Percentiles rank a stretch among this genome's conserved stretches.
These are phyloP conservation scores for Paxillus involutus DNA, from an alignment of 768 basidiomycete genomes.

Conservation along the genomic window DNA sequence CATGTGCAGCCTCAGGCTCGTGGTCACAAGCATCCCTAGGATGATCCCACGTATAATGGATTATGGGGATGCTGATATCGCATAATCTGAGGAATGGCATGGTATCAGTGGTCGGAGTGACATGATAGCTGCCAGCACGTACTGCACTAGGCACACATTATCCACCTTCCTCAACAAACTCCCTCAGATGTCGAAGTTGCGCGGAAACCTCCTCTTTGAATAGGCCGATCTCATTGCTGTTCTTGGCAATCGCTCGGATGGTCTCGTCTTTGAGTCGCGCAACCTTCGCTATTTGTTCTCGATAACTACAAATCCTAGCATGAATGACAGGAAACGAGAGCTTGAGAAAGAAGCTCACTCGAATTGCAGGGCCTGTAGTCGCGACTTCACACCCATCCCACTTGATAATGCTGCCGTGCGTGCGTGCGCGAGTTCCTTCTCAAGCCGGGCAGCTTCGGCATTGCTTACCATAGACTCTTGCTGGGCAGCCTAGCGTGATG, in stretches of 20 bases:
- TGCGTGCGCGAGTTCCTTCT: constrained; percentile 72
- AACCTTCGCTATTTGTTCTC: constrained; percentile 77
- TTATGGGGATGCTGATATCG: no score
- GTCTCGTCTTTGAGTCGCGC: constrained; percentile 77
- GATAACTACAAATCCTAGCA: constrained; percentile 49
- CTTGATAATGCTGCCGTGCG: constrained; percentile 74
- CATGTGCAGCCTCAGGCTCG: no score
- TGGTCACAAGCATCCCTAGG: no score
- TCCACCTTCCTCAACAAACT: constrained; percentile 60
- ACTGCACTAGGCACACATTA: neutral
- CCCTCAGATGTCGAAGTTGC: constrained; percentile 64
- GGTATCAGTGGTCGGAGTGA: neutral
- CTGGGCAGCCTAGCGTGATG: constrained; percentile 61
- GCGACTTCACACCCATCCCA: constrained; percentile 81
- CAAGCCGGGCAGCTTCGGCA: constrained; percentile 63
- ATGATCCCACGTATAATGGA: no score
- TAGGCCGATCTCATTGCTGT: constrained; percentile 77
- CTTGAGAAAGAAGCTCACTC: constrained; percentile 45
- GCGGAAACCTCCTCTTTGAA: constrained; percentile 80
- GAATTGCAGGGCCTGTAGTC: constrained; percentile 74
- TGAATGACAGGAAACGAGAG: constrained; percentile 2
- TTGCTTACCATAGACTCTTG: constrained; percentile 69
- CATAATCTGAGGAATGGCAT: no score
- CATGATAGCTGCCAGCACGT: neutral
- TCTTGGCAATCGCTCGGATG: constrained; percentile 78